Evolutionary conservation across 192 early-diverging fungal genomes (phyloP).

Genomic region (Backusella tuberculispora): DNA sequence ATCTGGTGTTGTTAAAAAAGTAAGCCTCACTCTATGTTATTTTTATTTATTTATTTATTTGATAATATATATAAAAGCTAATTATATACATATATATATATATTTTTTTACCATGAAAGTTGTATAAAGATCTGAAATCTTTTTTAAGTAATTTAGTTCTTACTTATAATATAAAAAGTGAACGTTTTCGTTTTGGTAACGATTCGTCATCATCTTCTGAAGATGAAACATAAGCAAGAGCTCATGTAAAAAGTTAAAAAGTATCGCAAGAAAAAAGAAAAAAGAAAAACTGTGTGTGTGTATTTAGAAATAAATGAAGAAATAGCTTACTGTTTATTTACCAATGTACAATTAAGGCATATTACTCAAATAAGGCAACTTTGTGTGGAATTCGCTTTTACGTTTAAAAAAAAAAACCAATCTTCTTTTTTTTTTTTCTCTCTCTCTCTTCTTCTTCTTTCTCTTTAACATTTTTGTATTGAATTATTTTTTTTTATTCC

Average conservation of each 20-base stretch:
- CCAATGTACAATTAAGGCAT: constrained; percentile 15
- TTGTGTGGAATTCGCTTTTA: constrained; percentile 3
- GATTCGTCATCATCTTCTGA: background rate
- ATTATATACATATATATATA: background rate
- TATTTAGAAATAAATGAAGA: background rate
- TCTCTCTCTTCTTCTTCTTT: no score
- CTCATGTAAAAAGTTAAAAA: background rate
- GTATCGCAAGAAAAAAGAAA: constrained; percentile 5
- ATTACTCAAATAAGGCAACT: background rate
- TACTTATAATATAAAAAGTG: constrained; percentile 1
- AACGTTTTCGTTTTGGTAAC: background rate
- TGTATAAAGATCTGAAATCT: background rate
- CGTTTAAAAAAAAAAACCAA: background rate
- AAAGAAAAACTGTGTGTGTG: background rate
- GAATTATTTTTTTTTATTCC: background rate
- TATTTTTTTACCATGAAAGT: background rate
- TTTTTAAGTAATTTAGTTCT: constrained; percentile 5
- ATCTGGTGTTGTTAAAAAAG: background rate
- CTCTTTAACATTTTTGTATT: background rate
- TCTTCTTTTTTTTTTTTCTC: background rate
- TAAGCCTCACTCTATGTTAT: background rate
- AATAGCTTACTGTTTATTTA: constrained; percentile 3
- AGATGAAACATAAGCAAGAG: constrained; percentile 17
- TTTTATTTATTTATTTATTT: no score
- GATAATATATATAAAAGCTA: no score